Evolutionary conservation across 139 green algal genomes (phyloP).

Genomic region (Astrephomene gubernaculifera): DNA sequence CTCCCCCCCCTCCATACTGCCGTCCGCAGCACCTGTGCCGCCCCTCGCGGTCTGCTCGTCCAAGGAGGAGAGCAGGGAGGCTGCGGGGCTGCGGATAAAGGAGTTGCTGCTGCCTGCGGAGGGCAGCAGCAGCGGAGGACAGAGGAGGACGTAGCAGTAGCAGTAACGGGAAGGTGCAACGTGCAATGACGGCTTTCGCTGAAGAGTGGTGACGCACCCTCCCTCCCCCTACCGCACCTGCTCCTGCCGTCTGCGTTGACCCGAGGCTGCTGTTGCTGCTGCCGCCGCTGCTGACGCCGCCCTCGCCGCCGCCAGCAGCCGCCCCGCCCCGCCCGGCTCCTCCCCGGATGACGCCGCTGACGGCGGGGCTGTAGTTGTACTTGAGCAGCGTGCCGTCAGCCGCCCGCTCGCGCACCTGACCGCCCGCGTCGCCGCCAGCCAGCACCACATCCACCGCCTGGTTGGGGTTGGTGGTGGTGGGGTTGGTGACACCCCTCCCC

Average conservation of each 20-base stretch:
- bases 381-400: slow-evolving; percentile 57
- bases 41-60: neutral
- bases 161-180: too few relatives aligned
- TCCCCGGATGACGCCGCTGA: slow-evolving; percentile 36
- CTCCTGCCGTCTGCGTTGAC: neutral
- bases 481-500: too few relatives aligned
- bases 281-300: neutral
- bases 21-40: neutral
- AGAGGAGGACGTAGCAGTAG: too few relatives aligned
- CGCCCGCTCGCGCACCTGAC: slow-evolving; percentile 55
- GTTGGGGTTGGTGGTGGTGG: too few relatives aligned
- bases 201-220: too few relatives aligned
- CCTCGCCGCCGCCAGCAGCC: too few relatives aligned
- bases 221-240: neutral
- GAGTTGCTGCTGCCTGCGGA: too few relatives aligned
- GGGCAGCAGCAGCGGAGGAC: too few relatives aligned
- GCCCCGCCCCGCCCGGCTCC: neutral
- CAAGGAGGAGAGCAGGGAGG: neutral
- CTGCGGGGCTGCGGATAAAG: slow-evolving; percentile 14
- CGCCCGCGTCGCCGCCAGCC: slow-evolving; percentile 48
- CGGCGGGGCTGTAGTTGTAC: slow-evolving; percentile 56
- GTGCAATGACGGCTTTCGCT: too few relatives aligned
- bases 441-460: slow-evolving; percentile 55
- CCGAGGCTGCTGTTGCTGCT: neutral
- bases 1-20: too few relatives aligned